Conservation (phyloP, 2,329 filamentous ascomycete species). For the Phaeomoniella chlamydospora region DNA sequence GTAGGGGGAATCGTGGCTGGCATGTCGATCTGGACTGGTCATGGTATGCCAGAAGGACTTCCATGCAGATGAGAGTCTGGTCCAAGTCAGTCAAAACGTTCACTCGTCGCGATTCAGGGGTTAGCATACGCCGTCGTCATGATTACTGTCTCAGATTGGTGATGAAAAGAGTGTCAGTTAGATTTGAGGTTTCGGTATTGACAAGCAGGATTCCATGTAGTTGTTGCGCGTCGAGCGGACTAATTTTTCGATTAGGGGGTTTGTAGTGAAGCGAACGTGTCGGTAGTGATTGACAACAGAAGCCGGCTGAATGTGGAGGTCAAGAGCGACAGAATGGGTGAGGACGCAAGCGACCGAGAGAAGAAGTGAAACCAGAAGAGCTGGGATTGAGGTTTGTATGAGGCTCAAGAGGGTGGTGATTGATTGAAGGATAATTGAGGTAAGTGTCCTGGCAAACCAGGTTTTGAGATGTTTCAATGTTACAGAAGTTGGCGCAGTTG, state of each 20-base stretch:
- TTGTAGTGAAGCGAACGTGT: neutral
- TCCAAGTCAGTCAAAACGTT: neutral
- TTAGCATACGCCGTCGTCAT: neutral
- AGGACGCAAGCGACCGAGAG: too few species aligned
- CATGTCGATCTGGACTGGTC: slow-evolving; percentile 69
- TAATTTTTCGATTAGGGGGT: neutral
- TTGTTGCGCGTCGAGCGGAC: neutral
- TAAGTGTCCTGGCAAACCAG: too few species aligned
- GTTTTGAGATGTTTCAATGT: too few species aligned
- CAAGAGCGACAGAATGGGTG: too few species aligned
- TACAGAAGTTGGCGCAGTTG: too few species aligned
- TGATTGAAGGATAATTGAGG: too few species aligned
- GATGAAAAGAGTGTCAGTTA: too few species aligned
- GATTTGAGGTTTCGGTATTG: neutral
- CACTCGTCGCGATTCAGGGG: neutral
- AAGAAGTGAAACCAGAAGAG: too few species aligned
- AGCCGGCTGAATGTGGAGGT: too few species aligned
- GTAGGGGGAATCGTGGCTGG: slow-evolving; percentile 83
- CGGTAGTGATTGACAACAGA: neutral
- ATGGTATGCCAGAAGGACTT: slow-evolving; percentile 93
- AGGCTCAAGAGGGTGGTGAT: too few species aligned
- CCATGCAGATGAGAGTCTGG: slow-evolving; percentile 55
- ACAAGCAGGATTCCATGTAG: neutral
- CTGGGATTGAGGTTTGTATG: too few species aligned
- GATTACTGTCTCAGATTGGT: too few species aligned